phyloP scores from a whole-genome alignment of 257 asterid species.

The Perilla frutescens region DNA sequence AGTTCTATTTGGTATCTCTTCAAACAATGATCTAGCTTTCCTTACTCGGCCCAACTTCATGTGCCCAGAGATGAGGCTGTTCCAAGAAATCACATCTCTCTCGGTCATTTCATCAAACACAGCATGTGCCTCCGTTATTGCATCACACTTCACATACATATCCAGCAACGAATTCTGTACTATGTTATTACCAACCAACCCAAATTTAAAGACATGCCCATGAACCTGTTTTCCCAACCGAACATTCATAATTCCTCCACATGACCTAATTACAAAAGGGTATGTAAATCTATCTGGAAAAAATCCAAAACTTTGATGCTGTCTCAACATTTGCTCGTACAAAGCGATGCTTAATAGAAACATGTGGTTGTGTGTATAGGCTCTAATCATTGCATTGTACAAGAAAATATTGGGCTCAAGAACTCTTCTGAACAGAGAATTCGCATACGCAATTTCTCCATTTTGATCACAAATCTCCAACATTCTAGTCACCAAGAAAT shows the following conservation, averaged over 20 bases:
- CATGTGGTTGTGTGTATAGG: slow-evolving; percentile 53
- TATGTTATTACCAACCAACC: slow-evolving; percentile 43
- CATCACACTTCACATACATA: slow-evolving; percentile 73
- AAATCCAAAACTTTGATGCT: slow-evolving; percentile 26
- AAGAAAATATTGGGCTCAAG: slow-evolving; percentile 57
- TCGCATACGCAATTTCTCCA: slow-evolving; percentile 63
- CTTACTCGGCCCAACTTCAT: slow-evolving; percentile 60
- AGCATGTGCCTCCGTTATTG: slow-evolving; percentile 47
- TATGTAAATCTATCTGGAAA: slow-evolving; percentile 68
- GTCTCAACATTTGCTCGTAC: slow-evolving; percentile 55
- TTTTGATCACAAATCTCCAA: slow-evolving; percentile 66
- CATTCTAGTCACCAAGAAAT: slow-evolving; percentile 79
- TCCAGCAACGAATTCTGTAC: slow-evolving; percentile 60
- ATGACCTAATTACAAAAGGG: slow-evolving; percentile 75
- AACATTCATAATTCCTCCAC: slow-evolving; percentile 55
- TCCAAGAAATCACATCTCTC: slow-evolving; percentile 81
- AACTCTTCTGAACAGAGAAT: slow-evolving; percentile 57
- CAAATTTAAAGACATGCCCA: slow-evolving; percentile 57
- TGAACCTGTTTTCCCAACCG: slow-evolving; percentile 61
- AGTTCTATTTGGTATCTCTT: slow-evolving; percentile 57
- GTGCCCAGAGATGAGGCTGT: slow-evolving; percentile 66
- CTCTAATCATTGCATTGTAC: slow-evolving; percentile 67
- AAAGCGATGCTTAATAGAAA: slow-evolving; percentile 41
- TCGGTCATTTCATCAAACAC: slow-evolving; percentile 74
- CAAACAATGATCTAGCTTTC: slow-evolving; percentile 64